Conservation (phyloP, 768 basidiomycete species). For the Austroboletus eburneus region DNA sequence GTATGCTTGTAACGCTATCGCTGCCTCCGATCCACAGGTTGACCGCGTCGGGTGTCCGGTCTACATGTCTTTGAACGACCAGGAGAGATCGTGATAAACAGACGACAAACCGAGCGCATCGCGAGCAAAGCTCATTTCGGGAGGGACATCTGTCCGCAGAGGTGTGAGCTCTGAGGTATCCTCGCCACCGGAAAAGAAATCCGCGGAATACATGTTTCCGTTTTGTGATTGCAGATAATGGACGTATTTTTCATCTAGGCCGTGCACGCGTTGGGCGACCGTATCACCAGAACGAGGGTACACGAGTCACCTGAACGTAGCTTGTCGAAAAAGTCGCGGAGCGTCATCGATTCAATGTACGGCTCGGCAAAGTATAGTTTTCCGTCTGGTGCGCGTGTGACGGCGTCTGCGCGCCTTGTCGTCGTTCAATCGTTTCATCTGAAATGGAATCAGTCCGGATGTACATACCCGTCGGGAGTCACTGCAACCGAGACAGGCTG, state of each 20-base stretch:
- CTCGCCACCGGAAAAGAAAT: conserved; percentile 35
- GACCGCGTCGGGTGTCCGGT: conserved; percentile 74
- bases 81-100: not conserved
- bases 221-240: conserved; percentile 89
- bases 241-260: conserved; percentile 32
- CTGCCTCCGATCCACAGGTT: conserved; percentile 90
- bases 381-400: conserved; percentile 50
- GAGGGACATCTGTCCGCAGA: conserved; percentile 62
- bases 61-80: conserved; percentile 30
- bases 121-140: conserved; percentile 68
- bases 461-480: conserved; percentile 83
- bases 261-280: not conserved
- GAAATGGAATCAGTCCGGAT: not conserved
- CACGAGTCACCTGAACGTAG: conserved; percentile 33
- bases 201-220: conserved; percentile 69
- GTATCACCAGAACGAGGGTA: not conserved
- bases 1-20: conserved; percentile 76
- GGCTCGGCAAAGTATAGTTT: conserved; percentile 76
- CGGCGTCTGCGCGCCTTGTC: conserved; percentile 70
- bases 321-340: conserved; percentile 47
- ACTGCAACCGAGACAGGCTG: conserved; percentile 65
- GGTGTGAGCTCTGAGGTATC: conserved; percentile 56
- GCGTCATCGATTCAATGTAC: conserved; percentile 60
- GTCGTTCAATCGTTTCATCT: conserved; percentile 13
- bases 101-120: conserved; percentile 65